A percentile compares a stretch with the other conserved stretches of the same genome.
phyloP scores from a whole-genome alignment of 2,329 filamentous ascomycete genomes.

The Cercospora sp. region DNA sequence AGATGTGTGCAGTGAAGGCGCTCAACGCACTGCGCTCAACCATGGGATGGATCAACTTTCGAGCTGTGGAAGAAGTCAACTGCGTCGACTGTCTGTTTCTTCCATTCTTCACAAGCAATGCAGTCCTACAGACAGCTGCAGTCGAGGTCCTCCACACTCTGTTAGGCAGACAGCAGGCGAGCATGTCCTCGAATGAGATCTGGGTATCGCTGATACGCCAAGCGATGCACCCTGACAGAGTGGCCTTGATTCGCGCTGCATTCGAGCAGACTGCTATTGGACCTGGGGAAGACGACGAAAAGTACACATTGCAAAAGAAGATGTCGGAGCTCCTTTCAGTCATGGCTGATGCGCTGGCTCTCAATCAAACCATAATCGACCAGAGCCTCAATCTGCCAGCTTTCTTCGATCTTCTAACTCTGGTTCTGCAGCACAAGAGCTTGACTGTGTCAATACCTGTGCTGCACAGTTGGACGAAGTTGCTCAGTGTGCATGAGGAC shows the following conservation, averaged over 20 bases:
- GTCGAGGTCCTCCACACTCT: slow-evolving; percentile 41
- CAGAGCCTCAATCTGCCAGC: slow-evolving; percentile 66
- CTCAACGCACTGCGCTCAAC: slow-evolving; percentile 75
- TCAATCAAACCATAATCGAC: slow-evolving; percentile 64
- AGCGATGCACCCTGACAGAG: slow-evolving; percentile 33
- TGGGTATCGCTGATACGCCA: slow-evolving; percentile 35
- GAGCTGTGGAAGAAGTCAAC: slow-evolving; percentile 70
- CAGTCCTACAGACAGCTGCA: slow-evolving; percentile 71
- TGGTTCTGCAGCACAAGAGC: slow-evolving; percentile 79
- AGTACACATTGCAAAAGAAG: slow-evolving; percentile 90
- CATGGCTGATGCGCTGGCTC: slow-evolving; percentile 79
- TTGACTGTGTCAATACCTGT: slow-evolving; percentile 91
- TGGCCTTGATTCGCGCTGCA: slow-evolving; percentile 35
- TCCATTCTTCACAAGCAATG: slow-evolving; percentile 67
- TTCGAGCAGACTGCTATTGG: slow-evolving; percentile 32
- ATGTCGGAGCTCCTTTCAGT: slow-evolving; percentile 90
- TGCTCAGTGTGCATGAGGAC: slow-evolving; percentile 72
- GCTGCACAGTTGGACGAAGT: slow-evolving; percentile 82
- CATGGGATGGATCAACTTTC: slow-evolving; percentile 84
- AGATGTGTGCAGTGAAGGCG: slow-evolving; percentile 67
- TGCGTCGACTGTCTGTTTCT: slow-evolving; percentile 70
- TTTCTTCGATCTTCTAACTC: slow-evolving; percentile 76
- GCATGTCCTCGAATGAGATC: slow-evolving; percentile 69
- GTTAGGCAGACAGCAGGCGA: slow-evolving; percentile 41
- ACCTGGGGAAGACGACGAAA: slow-evolving; percentile 80